A percentile compares a stretch with the other conserved stretches of the same genome.
Conservation (phyloP, 108 stramenopile species). For the Pseudonitzschia multiseries region DNA sequence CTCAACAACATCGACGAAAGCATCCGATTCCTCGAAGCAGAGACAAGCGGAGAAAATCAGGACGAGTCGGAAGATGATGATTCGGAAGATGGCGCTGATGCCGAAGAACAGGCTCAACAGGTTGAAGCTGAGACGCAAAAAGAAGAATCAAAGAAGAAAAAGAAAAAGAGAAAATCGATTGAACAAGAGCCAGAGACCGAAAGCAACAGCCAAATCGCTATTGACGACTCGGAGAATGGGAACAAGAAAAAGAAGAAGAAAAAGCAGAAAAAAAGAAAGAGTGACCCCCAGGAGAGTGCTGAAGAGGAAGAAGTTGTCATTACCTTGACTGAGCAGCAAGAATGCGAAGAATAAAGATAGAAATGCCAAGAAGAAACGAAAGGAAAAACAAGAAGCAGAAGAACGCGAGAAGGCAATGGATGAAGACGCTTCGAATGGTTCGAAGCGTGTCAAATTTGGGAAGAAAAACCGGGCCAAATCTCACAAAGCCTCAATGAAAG, state of each 20-base stretch:
- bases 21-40: neutral
- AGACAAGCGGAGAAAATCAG: neutral
- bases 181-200: conserved; percentile 14
- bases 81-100: conserved; percentile 14
- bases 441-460: conserved; percentile 71
- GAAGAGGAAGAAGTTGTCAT: conserved; percentile 48
- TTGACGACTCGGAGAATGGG: too few relatives aligned
- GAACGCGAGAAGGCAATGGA: conserved; percentile 17
- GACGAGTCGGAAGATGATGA: conserved; percentile 15
- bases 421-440: conserved; percentile 19
- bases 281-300: neutral
- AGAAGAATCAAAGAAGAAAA: conserved; percentile 39
- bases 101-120: neutral
- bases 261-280: conserved; percentile 38
- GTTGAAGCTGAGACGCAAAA: conserved; percentile 16
- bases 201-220: conserved; percentile 1
- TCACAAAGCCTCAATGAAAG: conserved; percentile 84
- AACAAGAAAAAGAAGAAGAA: conserved; percentile 44
- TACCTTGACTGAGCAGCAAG: conserved; percentile 47
- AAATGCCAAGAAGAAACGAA: conserved; percentile 29
- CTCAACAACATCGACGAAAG: conserved; percentile 1
- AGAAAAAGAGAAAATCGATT: conserved; percentile 37
- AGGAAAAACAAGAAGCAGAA: conserved; percentile 13
- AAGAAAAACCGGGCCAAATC: conserved; percentile 66
- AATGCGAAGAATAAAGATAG: conserved; percentile 40